phyloP scores from a whole-genome alignment of 1,284 basidiomycete species.

The Mycena citricolor region DNA sequence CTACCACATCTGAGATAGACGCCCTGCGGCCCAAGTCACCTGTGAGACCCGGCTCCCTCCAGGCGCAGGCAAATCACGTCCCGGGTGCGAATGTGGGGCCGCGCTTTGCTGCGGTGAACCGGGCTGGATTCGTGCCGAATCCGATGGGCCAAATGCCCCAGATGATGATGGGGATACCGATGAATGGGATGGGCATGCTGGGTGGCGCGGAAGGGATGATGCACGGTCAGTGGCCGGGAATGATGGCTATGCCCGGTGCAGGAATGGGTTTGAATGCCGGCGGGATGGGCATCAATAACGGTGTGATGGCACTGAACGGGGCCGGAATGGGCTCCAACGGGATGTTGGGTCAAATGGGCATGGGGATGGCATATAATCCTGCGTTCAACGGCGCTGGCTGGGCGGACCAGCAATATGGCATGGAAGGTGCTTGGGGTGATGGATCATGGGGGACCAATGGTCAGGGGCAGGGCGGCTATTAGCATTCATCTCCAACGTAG shows the following conservation, averaged over 20 bases:
- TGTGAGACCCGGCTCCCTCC: slow-evolving; percentile 40
- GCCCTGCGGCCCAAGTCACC: slow-evolving; percentile 87
- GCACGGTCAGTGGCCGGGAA: slow-evolving; percentile 26
- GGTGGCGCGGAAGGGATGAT: slow-evolving; percentile 32
- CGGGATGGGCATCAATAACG: slow-evolving; percentile 35
- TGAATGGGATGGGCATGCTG: slow-evolving; percentile 25
- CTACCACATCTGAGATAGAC: slow-evolving; percentile 81
- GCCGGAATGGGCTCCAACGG: slow-evolving; percentile 36
- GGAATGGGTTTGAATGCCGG: no score
- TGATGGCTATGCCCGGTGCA: no score
- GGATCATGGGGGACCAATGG: no score
- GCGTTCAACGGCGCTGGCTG: no score
- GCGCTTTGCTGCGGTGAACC: slow-evolving; percentile 19
- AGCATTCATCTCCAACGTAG: no score
- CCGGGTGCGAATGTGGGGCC: slow-evolving; percentile 16
- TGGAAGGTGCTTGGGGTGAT: slow-evolving; percentile 37
- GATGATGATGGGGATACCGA: slow-evolving; percentile 29
- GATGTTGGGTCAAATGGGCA: slow-evolving; percentile 26
- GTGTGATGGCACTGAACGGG: slow-evolving; percentile 27
- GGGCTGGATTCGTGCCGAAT: slow-evolving; percentile 25
- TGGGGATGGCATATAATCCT: no score
- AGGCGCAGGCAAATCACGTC: slow-evolving; percentile 17
- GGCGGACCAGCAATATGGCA: slow-evolving; percentile 37
- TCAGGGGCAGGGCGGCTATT: no score
- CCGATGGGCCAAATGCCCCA: no score